Base-by-base conservation (phyloP, 495 filamentous ascomycete species). In the Bathelium albidoporum region DNA sequence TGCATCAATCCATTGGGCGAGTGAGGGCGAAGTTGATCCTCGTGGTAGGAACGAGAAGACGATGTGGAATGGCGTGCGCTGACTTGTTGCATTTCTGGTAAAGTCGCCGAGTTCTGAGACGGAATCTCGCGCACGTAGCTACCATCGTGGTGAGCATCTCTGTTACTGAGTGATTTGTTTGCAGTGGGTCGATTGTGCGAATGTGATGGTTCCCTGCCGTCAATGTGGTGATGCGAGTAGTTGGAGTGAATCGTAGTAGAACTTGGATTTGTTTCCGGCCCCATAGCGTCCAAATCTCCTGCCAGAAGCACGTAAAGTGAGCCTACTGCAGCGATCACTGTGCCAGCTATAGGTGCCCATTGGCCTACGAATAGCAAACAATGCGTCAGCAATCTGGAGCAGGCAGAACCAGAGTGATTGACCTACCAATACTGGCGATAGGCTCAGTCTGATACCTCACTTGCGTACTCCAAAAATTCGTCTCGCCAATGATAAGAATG, bases 341-440 rank as follows among this genome's bases (percentile, higher is more conserved):
- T 80, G 53, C 80, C 82, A 49, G 77, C 78, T 44, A 85, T 75
- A 0, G 81, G 81, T 11, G 78, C 77, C 83, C 83, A 86, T 72
- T 85, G 80, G 20, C 78, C 75, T 77, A 65, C 59, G 26, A 64
- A 24, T 10, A 14, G 12, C 39, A 22, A 10, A 32, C 58, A 22
- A 32, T 52, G 1, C 41, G 59, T 71, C 59, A 72, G 68, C 60
- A 60, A 62, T 14, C 11, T 58, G 31, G 22, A 34, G 59, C 24
- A 63, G 49, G 2, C 7, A 22, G 9, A 14, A 64, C 14, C 10
- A 39, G 24, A 58, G 29, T n/a, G 43, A 24, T 43, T 10, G 1
- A 74, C 76, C 68, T 70, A 83, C 81, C 81, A 65, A 85, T 73
- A 52, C 79, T 82, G 5, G 69, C 63, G 9, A 84, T 78, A 0